Evolutionary conservation across 805 yeast species (phyloP).

Genomic region (Wickerhamia fluorescens): DNA sequence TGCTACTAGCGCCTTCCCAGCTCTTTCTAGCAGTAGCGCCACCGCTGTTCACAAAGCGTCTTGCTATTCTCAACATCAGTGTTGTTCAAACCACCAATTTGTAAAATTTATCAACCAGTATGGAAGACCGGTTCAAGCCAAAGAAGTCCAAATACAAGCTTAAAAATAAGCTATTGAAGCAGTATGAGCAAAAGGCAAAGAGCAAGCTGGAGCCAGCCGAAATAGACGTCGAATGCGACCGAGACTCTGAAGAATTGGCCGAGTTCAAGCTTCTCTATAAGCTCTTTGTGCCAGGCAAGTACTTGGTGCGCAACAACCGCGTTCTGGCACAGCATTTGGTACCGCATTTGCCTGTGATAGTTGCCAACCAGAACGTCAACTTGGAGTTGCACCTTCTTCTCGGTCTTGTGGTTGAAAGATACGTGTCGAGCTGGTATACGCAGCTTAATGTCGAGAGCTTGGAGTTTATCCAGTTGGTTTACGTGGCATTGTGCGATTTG

Average conservation of each 20-base stretch:
- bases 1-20: too few relatives aligned
- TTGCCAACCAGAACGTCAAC: slow-evolving; percentile 15
- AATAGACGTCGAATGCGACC: too few relatives aligned
- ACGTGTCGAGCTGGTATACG: slow-evolving; percentile 10
- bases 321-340: slow-evolving; percentile 19
- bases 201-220: too few relatives aligned
- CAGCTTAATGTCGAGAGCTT: slow-evolving; percentile 25
- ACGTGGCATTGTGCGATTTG: slow-evolving; percentile 17
- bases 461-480: slow-evolving; percentile 21
- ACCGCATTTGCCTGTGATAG: slow-evolving; percentile 21
- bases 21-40: too few relatives aligned
- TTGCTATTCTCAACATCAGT: too few relatives aligned
- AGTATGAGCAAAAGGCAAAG: too few relatives aligned
- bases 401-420: slow-evolving; percentile 17
- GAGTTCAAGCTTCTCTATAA: slow-evolving; percentile 27
- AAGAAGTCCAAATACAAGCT: too few relatives aligned
- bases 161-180: too few relatives aligned
- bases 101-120: too few relatives aligned
- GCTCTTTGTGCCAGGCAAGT: slow-evolving; percentile 28
- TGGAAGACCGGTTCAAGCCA: too few relatives aligned
- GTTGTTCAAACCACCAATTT: too few relatives aligned
- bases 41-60: too few relatives aligned
- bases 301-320: slow-evolving; percentile 23
- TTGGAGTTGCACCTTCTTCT: slow-evolving; percentile 32
- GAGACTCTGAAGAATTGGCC: slow-evolving; percentile 13